A percentile compares a stretch with the other conserved stretches of the same genome.
Evolutionary conservation across 2,329 filamentous ascomycete species (phyloP).

Genomic region (Penicillium sp.): DNA sequence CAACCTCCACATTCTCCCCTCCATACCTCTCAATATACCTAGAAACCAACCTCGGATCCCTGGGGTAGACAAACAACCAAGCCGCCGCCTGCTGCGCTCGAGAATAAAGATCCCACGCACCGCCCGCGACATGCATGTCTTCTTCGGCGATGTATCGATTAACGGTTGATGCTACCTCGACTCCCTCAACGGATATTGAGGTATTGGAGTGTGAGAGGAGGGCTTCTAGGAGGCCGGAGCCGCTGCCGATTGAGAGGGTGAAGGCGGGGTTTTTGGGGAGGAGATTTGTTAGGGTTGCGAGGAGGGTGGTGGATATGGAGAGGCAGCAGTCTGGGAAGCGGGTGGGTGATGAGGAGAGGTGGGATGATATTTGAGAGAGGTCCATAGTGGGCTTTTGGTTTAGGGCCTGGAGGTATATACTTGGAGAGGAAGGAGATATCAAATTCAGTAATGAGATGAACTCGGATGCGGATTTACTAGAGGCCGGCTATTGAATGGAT

Average conservation of each 20-base stretch:
- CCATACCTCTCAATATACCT: conserved; percentile 45
- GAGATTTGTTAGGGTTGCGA: conserved; percentile 19
- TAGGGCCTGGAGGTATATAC: not conserved
- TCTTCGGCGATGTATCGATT: conserved; percentile 50
- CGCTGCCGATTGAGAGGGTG: conserved; percentile 53
- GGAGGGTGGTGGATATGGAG: conserved; percentile 29
- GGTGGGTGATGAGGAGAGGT: conserved; percentile 21
- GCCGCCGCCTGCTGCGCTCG: conserved; percentile 45
- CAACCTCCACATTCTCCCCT: conserved; percentile 16
- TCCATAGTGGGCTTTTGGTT: conserved; percentile 14
- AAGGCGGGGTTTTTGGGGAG: conserved; percentile 31
- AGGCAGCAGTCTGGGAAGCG: conserved; percentile 34
- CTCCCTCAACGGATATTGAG: conserved; percentile 43
- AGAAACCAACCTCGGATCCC: conserved; percentile 48
- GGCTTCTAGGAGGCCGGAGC: conserved; percentile 54
- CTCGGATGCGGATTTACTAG: conserved; percentile 15
- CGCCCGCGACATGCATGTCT: conserved; percentile 47
- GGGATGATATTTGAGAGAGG: conserved; percentile 15
- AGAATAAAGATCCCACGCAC: conserved; percentile 48
- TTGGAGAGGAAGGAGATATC: not conserved
- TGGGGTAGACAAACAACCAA: conserved; percentile 60
- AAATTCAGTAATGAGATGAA: conserved; percentile 11
- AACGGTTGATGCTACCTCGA: conserved; percentile 51
- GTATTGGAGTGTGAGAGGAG: conserved; percentile 36
- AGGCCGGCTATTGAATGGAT: not conserved